These are phyloP conservation scores for Pedinophyceae sp. DNA, from an alignment of 139 green algal species.

Conservation along the genomic window DNA sequence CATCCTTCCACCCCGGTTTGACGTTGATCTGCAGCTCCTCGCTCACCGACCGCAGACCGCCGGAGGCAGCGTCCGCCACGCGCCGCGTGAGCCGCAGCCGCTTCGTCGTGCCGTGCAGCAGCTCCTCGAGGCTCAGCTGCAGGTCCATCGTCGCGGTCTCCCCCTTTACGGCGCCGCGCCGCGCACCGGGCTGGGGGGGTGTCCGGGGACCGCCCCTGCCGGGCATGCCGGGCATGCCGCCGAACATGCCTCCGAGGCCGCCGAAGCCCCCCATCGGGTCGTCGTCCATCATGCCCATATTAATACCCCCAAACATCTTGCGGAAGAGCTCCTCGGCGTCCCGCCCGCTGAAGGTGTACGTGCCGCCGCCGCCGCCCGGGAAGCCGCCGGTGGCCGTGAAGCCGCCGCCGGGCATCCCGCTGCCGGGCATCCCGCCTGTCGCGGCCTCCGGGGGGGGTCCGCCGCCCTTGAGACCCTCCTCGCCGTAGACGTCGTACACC, in stretches of 20 bases:
- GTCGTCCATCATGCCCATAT: background rate
- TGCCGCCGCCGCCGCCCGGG: background rate
- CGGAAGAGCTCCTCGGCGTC: conserved; percentile 1
- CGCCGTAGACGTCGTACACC: conserved; percentile 8
- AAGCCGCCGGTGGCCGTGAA: background rate
- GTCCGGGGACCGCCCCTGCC: background rate
- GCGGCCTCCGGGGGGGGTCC: too few relatives aligned
- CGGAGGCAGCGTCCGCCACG: conserved; percentile 15
- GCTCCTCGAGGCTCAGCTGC: background rate
- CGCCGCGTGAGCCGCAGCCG: background rate
- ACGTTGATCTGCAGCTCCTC: conserved; percentile 80
- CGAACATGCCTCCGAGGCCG: background rate
- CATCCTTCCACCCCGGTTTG: conserved; percentile 88
- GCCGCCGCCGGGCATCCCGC: background rate
- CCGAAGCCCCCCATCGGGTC: background rate
- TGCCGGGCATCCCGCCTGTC: too few relatives aligned
- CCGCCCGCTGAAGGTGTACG: background rate
- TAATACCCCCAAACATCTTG: background rate
- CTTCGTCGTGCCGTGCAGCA: background rate
- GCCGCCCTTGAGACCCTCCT: conserved; percentile 7
- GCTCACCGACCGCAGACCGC: conserved; percentile 22
- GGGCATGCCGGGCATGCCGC: background rate
- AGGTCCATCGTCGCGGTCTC: background rate
- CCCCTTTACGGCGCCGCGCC: background rate
- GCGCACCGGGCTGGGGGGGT: background rate